Evolutionary conservation across 2,329 filamentous ascomycete species (phyloP).

Genomic region (Ambrosiella xylebori): DNA sequence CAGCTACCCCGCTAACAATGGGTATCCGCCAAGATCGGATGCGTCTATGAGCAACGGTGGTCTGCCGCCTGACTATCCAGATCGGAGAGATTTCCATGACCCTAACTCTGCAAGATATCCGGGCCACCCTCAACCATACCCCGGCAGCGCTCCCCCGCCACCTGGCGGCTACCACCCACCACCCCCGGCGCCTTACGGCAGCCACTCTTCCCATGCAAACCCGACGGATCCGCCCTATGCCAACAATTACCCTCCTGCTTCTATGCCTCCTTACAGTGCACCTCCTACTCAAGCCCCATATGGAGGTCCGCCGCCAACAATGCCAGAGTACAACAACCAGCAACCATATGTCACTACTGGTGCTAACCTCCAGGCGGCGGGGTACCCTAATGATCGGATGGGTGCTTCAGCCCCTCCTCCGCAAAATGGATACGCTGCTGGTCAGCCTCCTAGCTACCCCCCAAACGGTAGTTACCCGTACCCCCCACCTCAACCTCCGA

Average conservation of each 20-base stretch:
- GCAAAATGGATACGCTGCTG: conserved; percentile 9
- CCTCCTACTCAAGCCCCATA: conserved; percentile 10
- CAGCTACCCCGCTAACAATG: neutral
- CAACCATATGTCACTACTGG: conserved; percentile 8
- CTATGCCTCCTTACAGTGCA: conserved; percentile 9
- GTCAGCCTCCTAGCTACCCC: conserved; percentile 12
- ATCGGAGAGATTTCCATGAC: conserved; percentile 7
- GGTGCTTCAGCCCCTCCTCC: conserved; percentile 10
- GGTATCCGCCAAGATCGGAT: conserved; percentile 5
- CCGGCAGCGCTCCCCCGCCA: conserved; percentile 9
- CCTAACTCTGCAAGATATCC: conserved; percentile 4
- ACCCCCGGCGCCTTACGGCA: neutral
- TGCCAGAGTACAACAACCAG: conserved; percentile 4
- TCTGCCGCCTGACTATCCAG: conserved; percentile 1
- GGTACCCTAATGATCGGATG: conserved; percentile 8
- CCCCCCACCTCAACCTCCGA: neutral
- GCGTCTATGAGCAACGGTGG: conserved; percentile 4
- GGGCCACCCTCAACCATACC: conserved; percentile 9
- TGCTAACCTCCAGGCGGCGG: conserved; percentile 5
- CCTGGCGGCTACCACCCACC: conserved; percentile 2
- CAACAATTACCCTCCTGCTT: conserved; percentile 5
- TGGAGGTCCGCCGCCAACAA: conserved; percentile 6
- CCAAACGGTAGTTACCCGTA: neutral
- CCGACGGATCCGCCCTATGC: conserved; percentile 2
- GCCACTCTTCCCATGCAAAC: neutral